Evolutionary conservation across 768 basidiomycete genomes (phyloP).

Genomic region (Termitomyces sp.): DNA sequence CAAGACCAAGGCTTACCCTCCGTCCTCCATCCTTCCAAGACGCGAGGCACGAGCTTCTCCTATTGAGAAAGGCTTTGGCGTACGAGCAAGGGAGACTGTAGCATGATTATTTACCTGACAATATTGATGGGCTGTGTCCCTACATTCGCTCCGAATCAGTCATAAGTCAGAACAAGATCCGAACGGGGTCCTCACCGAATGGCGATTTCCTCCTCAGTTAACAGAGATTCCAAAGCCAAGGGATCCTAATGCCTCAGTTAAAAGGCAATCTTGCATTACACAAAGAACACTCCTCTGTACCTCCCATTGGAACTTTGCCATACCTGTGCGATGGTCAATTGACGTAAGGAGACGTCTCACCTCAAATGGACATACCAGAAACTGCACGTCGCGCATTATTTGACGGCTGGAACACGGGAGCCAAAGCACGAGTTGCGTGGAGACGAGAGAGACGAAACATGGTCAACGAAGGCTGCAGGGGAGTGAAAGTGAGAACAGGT

Average conservation of each 20-base stretch:
- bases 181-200: slow-evolving; percentile 54
- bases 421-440: not conserved
- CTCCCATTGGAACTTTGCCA: slow-evolving; percentile 42
- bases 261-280: not conserved
- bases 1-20: slow-evolving; percentile 52
- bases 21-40: slow-evolving; percentile 83
- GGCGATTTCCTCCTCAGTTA: slow-evolving; percentile 87
- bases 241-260: slow-evolving; percentile 59
- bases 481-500: not conserved
- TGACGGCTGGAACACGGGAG: not conserved
- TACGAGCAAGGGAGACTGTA: not conserved
- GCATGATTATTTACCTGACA: slow-evolving; percentile 53
- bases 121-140: slow-evolving; percentile 75
- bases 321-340: slow-evolving; percentile 19
- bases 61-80: slow-evolving; percentile 22
- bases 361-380: slow-evolving; percentile 15
- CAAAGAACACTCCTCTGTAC: slow-evolving; percentile 11
- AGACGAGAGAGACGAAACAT: slow-evolving; percentile 11
- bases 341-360: not conserved
- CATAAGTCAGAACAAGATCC: slow-evolving; percentile 2
- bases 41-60: slow-evolving; percentile 82
- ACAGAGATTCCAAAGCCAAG: slow-evolving; percentile 66
- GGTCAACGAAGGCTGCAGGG: not conserved
- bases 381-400: slow-evolving; percentile 18
- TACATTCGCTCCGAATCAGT: slow-evolving; percentile 20